Evolutionary conservation across 2,329 filamentous ascomycete species (phyloP).

Genomic region (Hypoxylon sp.): DNA sequence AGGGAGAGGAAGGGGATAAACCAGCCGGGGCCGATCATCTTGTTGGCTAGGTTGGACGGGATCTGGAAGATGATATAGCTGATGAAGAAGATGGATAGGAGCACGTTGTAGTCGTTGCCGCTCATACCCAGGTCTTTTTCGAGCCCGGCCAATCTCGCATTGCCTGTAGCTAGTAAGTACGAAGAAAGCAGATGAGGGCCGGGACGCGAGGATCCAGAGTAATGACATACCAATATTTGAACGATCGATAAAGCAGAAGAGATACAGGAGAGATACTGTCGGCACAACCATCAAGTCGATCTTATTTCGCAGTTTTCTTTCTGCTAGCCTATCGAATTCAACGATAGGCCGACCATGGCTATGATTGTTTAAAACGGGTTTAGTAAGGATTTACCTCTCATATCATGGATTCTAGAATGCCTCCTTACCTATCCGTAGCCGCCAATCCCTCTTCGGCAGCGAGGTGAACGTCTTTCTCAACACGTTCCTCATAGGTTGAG

Average conservation of each 20-base stretch:
- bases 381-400: slow-evolving; percentile 4
- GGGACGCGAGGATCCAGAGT: neutral
- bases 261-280: slow-evolving; percentile 74
- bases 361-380: slow-evolving; percentile 26
- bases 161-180: slow-evolving; percentile 63
- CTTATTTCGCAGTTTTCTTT: slow-evolving; percentile 70
- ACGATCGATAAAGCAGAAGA: slow-evolving; percentile 80
- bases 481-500: slow-evolving; percentile 23
- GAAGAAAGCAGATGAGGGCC: neutral
- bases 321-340: slow-evolving; percentile 69
- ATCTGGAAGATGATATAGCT: slow-evolving; percentile 82
- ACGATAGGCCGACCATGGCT: slow-evolving; percentile 66
- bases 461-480: slow-evolving; percentile 45
- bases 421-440: slow-evolving; percentile 63
- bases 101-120: slow-evolving; percentile 77
- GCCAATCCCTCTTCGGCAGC: slow-evolving; percentile 61
- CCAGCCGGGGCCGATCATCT: slow-evolving; percentile 80
- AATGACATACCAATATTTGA: slow-evolving; percentile 73
- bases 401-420: neutral
- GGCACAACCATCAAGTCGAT: slow-evolving; percentile 75
- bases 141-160: slow-evolving; percentile 76
- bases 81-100: slow-evolving; percentile 79
- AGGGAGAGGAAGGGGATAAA: slow-evolving; percentile 75
- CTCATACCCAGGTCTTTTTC: slow-evolving; percentile 72
- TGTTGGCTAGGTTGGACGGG: slow-evolving; percentile 77